Conservation (phyloP, 2,329 filamentous ascomycete species). For the Bipolaris cookei region DNA sequence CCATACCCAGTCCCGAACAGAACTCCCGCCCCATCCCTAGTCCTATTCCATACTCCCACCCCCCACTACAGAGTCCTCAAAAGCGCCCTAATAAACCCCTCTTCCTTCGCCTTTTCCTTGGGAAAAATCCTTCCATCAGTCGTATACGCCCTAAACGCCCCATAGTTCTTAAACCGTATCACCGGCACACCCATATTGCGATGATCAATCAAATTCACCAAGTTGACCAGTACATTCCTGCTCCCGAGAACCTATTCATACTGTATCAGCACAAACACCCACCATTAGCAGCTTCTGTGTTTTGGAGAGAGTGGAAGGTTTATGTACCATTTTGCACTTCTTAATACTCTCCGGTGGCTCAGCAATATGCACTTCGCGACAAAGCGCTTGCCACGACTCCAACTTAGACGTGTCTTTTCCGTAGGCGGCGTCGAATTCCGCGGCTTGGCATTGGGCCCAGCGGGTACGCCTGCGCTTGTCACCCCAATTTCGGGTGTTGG, state of each 20-base stretch:
- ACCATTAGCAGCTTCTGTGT: background rate
- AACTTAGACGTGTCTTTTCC: slow-evolving; percentile 17
- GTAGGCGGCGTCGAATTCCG: slow-evolving; percentile 13
- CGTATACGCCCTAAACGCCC: slow-evolving; percentile 21
- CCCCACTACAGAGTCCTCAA: slow-evolving; percentile 19
- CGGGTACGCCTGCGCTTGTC: background rate
- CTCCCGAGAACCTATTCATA: slow-evolving; percentile 14
- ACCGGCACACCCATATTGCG: slow-evolving; percentile 18
- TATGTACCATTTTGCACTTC: slow-evolving; percentile 22
- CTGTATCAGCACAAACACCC: background rate
- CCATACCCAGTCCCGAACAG: too few species aligned
- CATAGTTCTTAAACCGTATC: slow-evolving; percentile 19
- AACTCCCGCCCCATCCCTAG: background rate
- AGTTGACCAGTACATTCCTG: slow-evolving; percentile 24
- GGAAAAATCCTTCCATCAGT: slow-evolving; percentile 11
- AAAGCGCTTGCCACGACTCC: slow-evolving; percentile 28
- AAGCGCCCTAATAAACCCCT: slow-evolving; percentile 30
- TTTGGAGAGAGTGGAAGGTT: too few species aligned
- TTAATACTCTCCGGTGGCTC: slow-evolving; percentile 22
- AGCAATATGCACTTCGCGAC: slow-evolving; percentile 21
- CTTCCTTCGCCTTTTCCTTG: slow-evolving; percentile 22
- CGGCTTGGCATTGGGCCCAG: slow-evolving; percentile 14
- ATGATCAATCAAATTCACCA: slow-evolving; percentile 32
- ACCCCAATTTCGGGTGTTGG: slow-evolving; percentile 13
- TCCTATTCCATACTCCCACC: too few species aligned